Evolutionary conservation across 345 rosid species (phyloP).

Genomic region (Acer yangbiense): DNA sequence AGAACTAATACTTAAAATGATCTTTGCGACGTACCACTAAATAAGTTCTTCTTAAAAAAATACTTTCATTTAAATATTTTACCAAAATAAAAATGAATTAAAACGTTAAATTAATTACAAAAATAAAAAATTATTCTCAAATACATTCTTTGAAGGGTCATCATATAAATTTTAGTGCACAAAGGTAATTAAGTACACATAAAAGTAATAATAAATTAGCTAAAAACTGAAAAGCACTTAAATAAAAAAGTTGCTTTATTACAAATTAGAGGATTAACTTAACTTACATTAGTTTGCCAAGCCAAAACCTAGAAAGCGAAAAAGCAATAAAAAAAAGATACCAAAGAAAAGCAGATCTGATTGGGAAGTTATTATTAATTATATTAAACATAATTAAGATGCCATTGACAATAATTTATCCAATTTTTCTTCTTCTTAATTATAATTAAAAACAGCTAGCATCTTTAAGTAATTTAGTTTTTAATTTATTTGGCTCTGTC

Average conservation of each 20-base stretch:
- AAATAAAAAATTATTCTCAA: too few species aligned
- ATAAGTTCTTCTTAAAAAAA: too few species aligned
- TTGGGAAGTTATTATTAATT: constrained; percentile 38
- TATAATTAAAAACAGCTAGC: not conserved
- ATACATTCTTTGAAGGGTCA: too few species aligned
- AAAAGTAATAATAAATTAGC: not conserved
- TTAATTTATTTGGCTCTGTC: constrained; percentile 65
- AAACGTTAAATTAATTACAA: too few species aligned
- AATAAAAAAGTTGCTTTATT: constrained; percentile 15
- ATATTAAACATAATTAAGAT: constrained; percentile 23
- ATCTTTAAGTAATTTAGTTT: not conserved
- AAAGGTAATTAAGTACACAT: too few species aligned
- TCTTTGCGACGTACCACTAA: too few species aligned
- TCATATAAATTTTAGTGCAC: too few species aligned
- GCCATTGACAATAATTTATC: constrained; percentile 20
- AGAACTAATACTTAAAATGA: too few species aligned
- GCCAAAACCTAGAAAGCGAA: constrained; percentile 11
- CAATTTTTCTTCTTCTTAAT: not conserved
- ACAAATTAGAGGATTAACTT: constrained; percentile 39
- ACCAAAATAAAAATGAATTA: too few species aligned
- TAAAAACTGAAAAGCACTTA: not conserved
- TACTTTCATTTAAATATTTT: too few species aligned
- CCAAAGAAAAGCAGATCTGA: constrained; percentile 16
- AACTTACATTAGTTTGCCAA: constrained; percentile 34
- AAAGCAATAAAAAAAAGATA: not conserved